Conservation (phyloP, 2,329 filamentous ascomycete genomes). For the Scytalidium lignicola region DNA sequence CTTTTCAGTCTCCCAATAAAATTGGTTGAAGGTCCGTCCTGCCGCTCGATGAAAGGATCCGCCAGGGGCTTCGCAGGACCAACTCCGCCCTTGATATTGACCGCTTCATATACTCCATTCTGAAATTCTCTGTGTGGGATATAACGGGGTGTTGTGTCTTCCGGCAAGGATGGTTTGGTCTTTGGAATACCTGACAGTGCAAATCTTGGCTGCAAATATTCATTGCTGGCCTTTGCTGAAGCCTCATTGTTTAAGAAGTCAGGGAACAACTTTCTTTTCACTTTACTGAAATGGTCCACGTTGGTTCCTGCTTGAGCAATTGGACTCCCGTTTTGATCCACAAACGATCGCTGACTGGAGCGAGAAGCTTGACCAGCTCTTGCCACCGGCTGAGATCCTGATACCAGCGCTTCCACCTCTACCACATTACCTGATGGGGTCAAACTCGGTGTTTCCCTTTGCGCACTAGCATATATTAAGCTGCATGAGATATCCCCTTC, state of each 20-base stretch:
- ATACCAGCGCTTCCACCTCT: neutral
- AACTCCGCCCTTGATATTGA: conserved; percentile 17
- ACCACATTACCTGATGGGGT: neutral
- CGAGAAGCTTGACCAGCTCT: neutral
- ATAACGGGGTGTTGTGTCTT: conserved; percentile 16
- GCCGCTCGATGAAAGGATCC: conserved; percentile 22
- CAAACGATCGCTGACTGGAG: conserved; percentile 1
- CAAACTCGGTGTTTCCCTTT: neutral
- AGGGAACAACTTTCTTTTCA: conserved; percentile 8
- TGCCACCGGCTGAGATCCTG: neutral
- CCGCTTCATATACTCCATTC: conserved; percentile 17
- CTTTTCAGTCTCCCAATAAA: conserved; percentile 11
- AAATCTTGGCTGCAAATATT: conserved; percentile 7
- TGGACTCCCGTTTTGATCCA: conserved; percentile 24
- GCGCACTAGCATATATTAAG: too few relatives aligned
- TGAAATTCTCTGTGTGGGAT: conserved; percentile 21
- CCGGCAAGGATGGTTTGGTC: conserved; percentile 16
- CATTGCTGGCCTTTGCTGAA: neutral
- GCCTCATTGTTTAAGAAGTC: neutral
- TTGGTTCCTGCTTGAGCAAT: conserved; percentile 5
- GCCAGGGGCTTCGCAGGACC: conserved; percentile 10
- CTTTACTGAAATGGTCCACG: conserved; percentile 12
- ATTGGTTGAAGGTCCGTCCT: conserved; percentile 6
- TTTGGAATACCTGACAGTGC: conserved; percentile 17
- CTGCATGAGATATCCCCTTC: neutral